phyloP scores from a whole-genome alignment of 345 rosid species.

The Heritiera fomes region DNA sequence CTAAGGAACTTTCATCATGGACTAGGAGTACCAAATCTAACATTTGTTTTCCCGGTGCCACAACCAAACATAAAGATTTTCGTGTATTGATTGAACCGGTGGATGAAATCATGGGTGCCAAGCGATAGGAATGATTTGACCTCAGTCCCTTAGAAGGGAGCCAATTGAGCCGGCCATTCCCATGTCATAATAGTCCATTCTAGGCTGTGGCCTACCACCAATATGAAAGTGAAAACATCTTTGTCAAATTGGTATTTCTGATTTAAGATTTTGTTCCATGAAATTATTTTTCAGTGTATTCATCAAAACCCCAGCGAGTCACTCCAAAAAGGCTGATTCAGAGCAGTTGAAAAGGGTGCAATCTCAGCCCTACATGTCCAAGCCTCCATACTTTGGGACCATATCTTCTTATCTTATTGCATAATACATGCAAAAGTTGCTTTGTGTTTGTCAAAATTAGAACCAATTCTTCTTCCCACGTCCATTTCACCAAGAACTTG shows the following conservation, averaged over 20 bases:
- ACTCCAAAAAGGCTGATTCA: not conserved
- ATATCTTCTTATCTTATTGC: slow-evolving; percentile 27
- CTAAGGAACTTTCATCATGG: not conserved
- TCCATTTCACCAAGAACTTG: not conserved
- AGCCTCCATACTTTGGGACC: slow-evolving; percentile 25
- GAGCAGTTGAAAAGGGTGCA: slow-evolving; percentile 18
- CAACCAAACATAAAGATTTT: not conserved
- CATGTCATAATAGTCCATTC: not conserved
- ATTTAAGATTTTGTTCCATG: not conserved
- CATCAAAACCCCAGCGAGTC: not conserved
- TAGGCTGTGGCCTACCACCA: not conserved
- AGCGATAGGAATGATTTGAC: not conserved
- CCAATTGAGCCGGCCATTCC: not conserved
- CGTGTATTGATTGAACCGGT: not conserved
- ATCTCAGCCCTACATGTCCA: slow-evolving; percentile 20
- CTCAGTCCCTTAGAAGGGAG: not conserved
- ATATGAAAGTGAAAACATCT: not conserved
- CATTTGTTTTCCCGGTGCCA: not conserved
- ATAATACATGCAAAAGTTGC: slow-evolving; percentile 17
- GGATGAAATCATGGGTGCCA: not conserved
- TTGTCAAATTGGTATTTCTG: not conserved
- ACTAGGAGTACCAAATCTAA: not conserved
- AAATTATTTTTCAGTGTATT: not conserved
- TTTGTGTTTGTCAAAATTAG: slow-evolving; percentile 9
- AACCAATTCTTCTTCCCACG: slow-evolving; percentile 3